These are phyloP conservation scores for Xeromyces bisporus DNA, from an alignment of 495 filamentous ascomycete genomes.

Conservation along the genomic window DNA sequence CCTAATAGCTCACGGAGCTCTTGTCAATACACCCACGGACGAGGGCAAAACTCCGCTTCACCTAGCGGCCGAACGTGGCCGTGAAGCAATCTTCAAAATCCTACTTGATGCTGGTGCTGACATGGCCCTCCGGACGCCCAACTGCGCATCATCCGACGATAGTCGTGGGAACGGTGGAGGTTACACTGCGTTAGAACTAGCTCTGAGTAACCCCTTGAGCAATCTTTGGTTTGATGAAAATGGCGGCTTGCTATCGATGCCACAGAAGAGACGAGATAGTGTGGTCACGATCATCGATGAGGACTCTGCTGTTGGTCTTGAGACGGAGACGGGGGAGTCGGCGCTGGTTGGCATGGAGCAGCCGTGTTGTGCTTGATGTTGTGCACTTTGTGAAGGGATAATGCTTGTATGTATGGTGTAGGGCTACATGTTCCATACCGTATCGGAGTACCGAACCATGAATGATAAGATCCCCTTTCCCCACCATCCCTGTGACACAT, in stretches of 20 bases:
- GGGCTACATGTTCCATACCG: too few species aligned
- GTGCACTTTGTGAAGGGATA: too few species aligned
- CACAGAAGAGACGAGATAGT: conserved; percentile 6
- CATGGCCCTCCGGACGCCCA: conserved; percentile 7
- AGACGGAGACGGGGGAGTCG: conserved; percentile 3
- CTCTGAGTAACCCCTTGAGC: conserved; percentile 10
- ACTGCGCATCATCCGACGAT: conserved; percentile 5
- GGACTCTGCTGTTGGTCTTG: neutral
- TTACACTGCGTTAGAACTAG: conserved; percentile 14
- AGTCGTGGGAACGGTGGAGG: conserved; percentile 1
- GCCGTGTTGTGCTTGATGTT: too few species aligned
- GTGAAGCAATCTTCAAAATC: conserved; percentile 11
- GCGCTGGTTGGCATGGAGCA: conserved; percentile 5
- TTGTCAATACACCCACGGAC: conserved; percentile 11
- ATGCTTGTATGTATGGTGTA: too few species aligned
- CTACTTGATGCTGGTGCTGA: conserved; percentile 17
- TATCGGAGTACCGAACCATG: too few species aligned
- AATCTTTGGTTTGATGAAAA: conserved; percentile 11
- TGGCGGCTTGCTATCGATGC: conserved; percentile 5
- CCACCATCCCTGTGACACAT: too few species aligned
- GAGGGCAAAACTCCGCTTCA: conserved; percentile 24
- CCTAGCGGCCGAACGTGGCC: conserved; percentile 18
- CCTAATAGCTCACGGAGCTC: conserved; percentile 17
- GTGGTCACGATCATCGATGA: conserved; percentile 12
- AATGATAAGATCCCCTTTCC: too few species aligned